Conservation (phyloP, 345 rosid species). For the Populus euphratica region DNA sequence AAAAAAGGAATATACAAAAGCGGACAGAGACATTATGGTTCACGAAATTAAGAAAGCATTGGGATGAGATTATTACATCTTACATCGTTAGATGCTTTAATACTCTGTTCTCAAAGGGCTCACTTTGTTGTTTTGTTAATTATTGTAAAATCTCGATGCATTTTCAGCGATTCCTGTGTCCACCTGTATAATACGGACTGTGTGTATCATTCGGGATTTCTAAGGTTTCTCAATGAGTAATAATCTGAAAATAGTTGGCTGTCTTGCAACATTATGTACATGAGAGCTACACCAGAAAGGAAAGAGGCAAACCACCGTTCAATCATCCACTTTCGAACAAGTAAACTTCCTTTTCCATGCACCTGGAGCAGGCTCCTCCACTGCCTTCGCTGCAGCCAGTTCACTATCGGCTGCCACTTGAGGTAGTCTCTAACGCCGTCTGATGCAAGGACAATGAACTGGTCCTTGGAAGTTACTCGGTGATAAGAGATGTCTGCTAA, state of each 20-base stretch:
- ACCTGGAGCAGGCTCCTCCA: conserved; percentile 57
- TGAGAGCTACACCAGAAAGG: not conserved
- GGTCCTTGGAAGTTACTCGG: conserved; percentile 47
- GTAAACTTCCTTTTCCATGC: conserved; percentile 37
- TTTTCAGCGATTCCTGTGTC: not conserved
- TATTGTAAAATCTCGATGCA: not conserved
- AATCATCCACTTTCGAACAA: no score
- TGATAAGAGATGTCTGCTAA: conserved; percentile 56
- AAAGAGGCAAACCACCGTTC: no score
- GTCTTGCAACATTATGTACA: not conserved
- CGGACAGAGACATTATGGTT: no score
- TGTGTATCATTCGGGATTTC: no score
- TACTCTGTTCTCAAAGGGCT: no score
- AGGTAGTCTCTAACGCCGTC: conserved; percentile 59
- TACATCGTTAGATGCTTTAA: no score
- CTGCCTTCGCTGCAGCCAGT: conserved; percentile 48
- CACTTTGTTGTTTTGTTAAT: no score
- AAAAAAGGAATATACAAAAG: no score
- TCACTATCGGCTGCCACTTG: conserved; percentile 34
- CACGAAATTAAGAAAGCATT: no score
- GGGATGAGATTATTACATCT: no score
- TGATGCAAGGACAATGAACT: conserved; percentile 63
- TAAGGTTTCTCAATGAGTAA: not conserved
- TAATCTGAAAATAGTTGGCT: not conserved
- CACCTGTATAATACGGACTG: not conserved